A percentile compares a stretch with the other conserved stretches of the same genome.
Evolutionary conservation across 2,329 filamentous ascomycete species (phyloP).

Genomic region (Chaetomiaceae sp.): DNA sequence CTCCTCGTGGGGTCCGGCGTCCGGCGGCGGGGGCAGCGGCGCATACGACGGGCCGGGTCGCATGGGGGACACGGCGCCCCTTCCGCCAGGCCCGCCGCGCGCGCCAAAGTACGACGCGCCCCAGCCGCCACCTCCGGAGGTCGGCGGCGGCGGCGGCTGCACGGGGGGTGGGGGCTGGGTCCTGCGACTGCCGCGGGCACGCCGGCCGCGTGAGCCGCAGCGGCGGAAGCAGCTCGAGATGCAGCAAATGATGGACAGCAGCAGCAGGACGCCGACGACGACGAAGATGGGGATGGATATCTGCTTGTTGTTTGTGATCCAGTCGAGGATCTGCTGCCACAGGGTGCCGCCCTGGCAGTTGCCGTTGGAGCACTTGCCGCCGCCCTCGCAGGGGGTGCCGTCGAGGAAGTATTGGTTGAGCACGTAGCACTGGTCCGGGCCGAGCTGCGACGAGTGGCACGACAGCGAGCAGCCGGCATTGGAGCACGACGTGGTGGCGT

Average conservation of each 20-base stretch:
- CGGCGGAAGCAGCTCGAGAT: constrained; percentile 51
- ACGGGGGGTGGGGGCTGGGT: no score
- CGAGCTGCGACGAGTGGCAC: constrained; percentile 67
- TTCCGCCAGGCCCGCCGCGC: not conserved
- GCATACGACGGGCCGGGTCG: constrained; percentile 10
- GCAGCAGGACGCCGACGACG: constrained; percentile 65
- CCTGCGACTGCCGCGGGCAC: not conserved
- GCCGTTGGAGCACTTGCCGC: constrained; percentile 74
- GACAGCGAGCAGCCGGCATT: constrained; percentile 65
- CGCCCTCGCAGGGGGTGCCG: constrained; percentile 75
- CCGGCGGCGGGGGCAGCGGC: constrained; percentile 6
- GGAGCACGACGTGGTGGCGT: constrained; percentile 72
- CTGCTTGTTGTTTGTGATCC: constrained; percentile 69
- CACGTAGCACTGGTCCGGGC: constrained; percentile 59
- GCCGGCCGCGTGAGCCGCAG: constrained; percentile 24
- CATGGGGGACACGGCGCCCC: not conserved
- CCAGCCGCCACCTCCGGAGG: constrained; percentile 2
- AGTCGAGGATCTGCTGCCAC: constrained; percentile 63
- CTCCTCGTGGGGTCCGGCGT: not conserved
- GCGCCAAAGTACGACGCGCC: constrained; percentile 3
- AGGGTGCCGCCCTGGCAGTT: constrained; percentile 66
- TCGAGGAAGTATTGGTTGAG: constrained; percentile 92
- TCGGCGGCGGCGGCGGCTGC: not conserved
- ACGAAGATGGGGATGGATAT: constrained; percentile 75
- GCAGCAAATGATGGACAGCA: constrained; percentile 65